phyloP scores from a whole-genome alignment of 805 yeast genomes.

The Barnettozyma vustinii region DNA sequence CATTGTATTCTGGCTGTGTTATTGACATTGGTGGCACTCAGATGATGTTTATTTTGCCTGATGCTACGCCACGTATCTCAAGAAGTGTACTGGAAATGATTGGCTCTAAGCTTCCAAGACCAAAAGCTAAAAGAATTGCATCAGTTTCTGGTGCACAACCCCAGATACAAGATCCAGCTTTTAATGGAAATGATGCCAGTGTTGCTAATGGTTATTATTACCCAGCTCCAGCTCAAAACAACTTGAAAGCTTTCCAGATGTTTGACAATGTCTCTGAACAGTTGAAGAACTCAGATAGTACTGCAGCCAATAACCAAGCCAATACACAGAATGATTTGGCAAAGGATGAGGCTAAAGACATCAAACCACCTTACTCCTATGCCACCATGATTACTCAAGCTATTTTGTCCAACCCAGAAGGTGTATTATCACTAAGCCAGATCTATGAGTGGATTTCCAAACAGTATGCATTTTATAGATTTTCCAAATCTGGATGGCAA shows the following conservation, averaged over 20 bases:
- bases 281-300: background rate
- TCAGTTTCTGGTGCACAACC: constrained; percentile 11
- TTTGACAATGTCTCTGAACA: constrained; percentile 34
- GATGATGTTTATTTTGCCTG: constrained; percentile 98
- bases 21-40: constrained; percentile 96
- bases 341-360: constrained; percentile 85
- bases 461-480: constrained; percentile 88
- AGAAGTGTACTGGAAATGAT: constrained; percentile 29
- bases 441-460: constrained; percentile 87
- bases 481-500: constrained; percentile 96
- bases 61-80: constrained; percentile 67
- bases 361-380: constrained; percentile 94
- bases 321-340: constrained; percentile 55
- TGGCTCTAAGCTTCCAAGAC: constrained; percentile 28
- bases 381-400: constrained; percentile 99
- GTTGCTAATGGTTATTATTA: constrained; percentile 9
- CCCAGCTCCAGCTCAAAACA: constrained; percentile 8
- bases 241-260: constrained; percentile 48
- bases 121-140: constrained; percentile 19
- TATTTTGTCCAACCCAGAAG: constrained; percentile 80
- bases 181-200: background rate
- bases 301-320: constrained; percentile 5
- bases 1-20: constrained; percentile 80
- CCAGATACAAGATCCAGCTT: background rate
- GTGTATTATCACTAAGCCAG: constrained; percentile 83